Conservation (phyloP, 345 rosid species). For the Atalantia buxifolia region DNA sequence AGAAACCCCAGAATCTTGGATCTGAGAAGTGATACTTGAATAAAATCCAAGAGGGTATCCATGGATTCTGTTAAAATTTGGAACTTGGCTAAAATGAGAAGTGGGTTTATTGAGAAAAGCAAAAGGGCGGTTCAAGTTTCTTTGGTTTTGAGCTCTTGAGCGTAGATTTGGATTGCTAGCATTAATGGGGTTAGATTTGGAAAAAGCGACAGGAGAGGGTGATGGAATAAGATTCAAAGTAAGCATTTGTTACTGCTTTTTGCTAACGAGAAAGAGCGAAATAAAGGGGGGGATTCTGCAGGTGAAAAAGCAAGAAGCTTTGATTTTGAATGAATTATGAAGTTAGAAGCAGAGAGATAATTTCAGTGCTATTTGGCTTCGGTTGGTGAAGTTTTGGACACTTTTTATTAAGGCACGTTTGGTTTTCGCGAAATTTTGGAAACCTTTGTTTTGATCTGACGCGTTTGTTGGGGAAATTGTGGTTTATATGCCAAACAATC, state of each 20-base stretch:
- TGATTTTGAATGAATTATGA: not conserved
- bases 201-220: slow-evolving; percentile 41
- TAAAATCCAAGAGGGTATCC: slow-evolving; percentile 39
- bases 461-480: not conserved
- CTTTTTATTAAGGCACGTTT: not conserved
- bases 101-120: slow-evolving; percentile 26
- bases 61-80: slow-evolving; percentile 16
- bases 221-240: slow-evolving; percentile 41
- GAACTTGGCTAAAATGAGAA: slow-evolving; percentile 22
- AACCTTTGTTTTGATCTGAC: not conserved
- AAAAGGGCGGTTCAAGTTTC: slow-evolving; percentile 19
- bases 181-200: slow-evolving; percentile 32
- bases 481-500: not conserved
- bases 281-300: slow-evolving; percentile 3
- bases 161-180: slow-evolving; percentile 33
- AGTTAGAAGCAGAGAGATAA: not conserved
- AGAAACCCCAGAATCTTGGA: slow-evolving; percentile 35
- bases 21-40: slow-evolving; percentile 28
- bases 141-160: slow-evolving; percentile 26
- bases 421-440: not conserved
- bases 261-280: slow-evolving; percentile 6
- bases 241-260: slow-evolving; percentile 37
- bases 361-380: not conserved
- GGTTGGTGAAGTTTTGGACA: not conserved
- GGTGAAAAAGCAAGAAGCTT: slow-evolving; percentile 8